phyloP scores from a whole-genome alignment of 2,329 filamentous ascomycete species.

The Cladophialophora yegresii region DNA sequence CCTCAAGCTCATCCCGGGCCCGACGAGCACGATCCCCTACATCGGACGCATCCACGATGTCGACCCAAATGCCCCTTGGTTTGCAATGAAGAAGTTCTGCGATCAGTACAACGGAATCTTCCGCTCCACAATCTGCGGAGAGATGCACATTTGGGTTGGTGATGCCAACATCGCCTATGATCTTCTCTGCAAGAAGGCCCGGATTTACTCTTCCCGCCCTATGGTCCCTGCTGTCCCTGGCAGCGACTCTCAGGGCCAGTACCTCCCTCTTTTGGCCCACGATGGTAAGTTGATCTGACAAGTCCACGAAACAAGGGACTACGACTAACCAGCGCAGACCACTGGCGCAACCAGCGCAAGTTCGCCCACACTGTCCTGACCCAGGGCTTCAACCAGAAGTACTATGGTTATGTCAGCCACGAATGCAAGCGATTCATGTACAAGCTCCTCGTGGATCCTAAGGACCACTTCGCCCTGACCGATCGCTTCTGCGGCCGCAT shows the following conservation, averaged over 20 bases:
- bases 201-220: conserved; percentile 37
- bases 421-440: conserved; percentile 37
- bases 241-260: conserved; percentile 37
- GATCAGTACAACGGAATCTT: conserved; percentile 36
- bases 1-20: conserved; percentile 36
- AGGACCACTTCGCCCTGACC: conserved; percentile 37
- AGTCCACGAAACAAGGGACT: not conserved
- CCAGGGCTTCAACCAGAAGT: conserved; percentile 37
- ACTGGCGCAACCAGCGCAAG: conserved; percentile 38
- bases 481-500: conserved; percentile 37
- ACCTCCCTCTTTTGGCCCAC: conserved; percentile 36
- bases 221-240: conserved; percentile 37
- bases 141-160: conserved; percentile 38
- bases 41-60: conserved; percentile 38
- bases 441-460: conserved; percentile 37
- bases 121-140: conserved; percentile 38
- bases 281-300: conserved; percentile 29
- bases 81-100: conserved; percentile 37
- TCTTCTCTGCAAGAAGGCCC: conserved; percentile 37
- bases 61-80: conserved; percentile 37
- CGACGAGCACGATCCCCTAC: conserved; percentile 35
- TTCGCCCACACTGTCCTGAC: conserved; percentile 38
- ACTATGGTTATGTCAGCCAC: conserved; percentile 37
- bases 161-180: conserved; percentile 36
- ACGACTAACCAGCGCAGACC: conserved; percentile 27